Conservation (phyloP, 1,139 yeast species). For the Groenewaldozyma sp. region DNA sequence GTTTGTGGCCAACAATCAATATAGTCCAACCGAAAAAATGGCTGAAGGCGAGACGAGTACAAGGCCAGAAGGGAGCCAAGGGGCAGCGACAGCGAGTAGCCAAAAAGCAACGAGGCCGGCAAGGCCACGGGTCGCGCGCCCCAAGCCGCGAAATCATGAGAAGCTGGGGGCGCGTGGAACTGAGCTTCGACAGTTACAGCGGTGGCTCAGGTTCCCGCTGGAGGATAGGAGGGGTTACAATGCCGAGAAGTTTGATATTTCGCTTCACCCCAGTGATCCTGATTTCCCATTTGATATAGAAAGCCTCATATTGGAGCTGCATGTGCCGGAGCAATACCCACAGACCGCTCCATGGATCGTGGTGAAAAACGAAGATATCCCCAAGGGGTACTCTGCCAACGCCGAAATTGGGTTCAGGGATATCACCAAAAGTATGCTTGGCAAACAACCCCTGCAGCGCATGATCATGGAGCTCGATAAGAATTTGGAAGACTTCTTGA, state of each 20-base stretch:
- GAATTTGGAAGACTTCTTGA: conserved; percentile 48
- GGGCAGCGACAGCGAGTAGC: too few relatives aligned
- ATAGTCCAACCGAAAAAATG: too few relatives aligned
- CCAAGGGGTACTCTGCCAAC: conserved; percentile 58
- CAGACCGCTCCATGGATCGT: conserved; percentile 23
- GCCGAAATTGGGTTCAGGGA: conserved; percentile 54
- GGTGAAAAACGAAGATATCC: conserved; percentile 61
- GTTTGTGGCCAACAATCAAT: too few relatives aligned
- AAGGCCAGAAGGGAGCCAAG: too few relatives aligned
- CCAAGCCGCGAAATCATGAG: conserved; percentile 14
- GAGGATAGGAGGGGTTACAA: background rate
- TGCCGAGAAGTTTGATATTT: conserved; percentile 13
- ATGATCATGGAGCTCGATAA: conserved; percentile 49
- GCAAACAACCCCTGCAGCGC: conserved; percentile 36
- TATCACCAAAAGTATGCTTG: conserved; percentile 38
- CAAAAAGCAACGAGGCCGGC: too few relatives aligned
- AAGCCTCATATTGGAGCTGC: conserved; percentile 41
- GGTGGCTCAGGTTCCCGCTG: conserved; percentile 5
- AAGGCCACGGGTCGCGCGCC: conserved; percentile 15
- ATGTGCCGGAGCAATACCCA: conserved; percentile 52
- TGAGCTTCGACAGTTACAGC: conserved; percentile 10
- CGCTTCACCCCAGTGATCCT: conserved; percentile 53
- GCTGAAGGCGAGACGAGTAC: too few relatives aligned
- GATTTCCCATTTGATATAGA: conserved; percentile 63
- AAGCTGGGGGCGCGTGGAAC: conserved; percentile 11